Base-by-base conservation (phyloP, 192 early-diverging fungal species). In the Kickxella alabastrina region DNA sequence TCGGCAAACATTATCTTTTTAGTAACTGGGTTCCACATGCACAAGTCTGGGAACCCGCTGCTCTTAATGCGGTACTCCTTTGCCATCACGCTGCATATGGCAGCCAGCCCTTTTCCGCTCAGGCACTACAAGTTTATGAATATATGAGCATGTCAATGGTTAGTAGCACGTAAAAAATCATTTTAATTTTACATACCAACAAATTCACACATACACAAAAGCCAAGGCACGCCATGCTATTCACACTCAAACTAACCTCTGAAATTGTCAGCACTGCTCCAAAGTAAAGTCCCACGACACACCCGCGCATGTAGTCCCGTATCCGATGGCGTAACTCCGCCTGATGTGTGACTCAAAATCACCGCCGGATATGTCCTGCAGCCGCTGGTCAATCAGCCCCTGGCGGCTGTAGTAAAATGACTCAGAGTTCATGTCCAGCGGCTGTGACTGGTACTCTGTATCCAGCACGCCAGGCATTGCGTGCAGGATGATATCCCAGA, bases 401-500 rank as follows among this genome's bases (percentile, higher is more conserved):
- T 62, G 54, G 24, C 82, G 75, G 42, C 79, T 79, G 43, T 71
- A 54, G 41, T 79, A 86, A 52, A 88, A 88, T 0, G 83, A 77
- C 34, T 84, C 82, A 9, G 82, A 79, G 6, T 52, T n/a, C 45
- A 88, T 59, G 68, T 88, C 86, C 45, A 88, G 59, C 10, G 86
- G 86, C 29, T 60, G 77, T 6, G 74, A 78, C 62, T 86, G 86
- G 58, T 80, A 88, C 18, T 77, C 74, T 6, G 84, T 88, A 50
- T 88, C 86, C 57, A 88, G 81, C 1, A 82, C 80, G 23, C 85
- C 86, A 0, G 80, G 82, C 10, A 80, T 50, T 18, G 73, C 55
- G 6, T 75, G 48, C 52, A 88, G 86, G 7, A 88, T 62, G 27
- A 85, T 76, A 37, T 88, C 83, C 84, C 84, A 88, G 50, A 88